A percentile compares a stretch with the other conserved stretches of the same genome.
phyloP scores from a whole-genome alignment of 2,329 filamentous ascomycete species.

The Botrytis hyacinthi region DNA sequence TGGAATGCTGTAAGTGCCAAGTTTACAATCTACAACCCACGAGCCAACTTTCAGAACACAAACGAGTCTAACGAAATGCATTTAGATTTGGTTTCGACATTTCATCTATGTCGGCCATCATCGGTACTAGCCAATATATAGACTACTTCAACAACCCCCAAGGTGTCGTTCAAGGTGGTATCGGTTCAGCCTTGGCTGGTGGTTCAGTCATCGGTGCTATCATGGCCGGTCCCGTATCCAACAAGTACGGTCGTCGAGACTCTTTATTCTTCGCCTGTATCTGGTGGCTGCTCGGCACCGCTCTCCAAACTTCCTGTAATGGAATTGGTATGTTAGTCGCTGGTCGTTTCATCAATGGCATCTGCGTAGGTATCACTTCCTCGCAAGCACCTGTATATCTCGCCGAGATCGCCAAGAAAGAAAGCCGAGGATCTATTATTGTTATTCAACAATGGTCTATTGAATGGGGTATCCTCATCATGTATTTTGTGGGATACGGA shows the following conservation, averaged over 20 bases:
- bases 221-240: conserved; percentile 55
- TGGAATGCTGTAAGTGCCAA: conserved; percentile 25
- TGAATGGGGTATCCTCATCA: conserved; percentile 60
- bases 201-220: conserved; percentile 66
- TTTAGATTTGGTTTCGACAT: conserved; percentile 48
- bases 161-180: conserved; percentile 41
- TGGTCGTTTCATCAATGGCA: conserved; percentile 59
- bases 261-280: conserved; percentile 40
- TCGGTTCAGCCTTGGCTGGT: conserved; percentile 62
- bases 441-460: conserved; percentile 71
- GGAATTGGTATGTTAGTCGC: conserved; percentile 49
- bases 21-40: background rate
- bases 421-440: conserved; percentile 61
- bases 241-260: conserved; percentile 51
- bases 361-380: conserved; percentile 63
- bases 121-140: conserved; percentile 50
- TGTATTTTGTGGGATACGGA: conserved; percentile 61
- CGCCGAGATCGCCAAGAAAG: conserved; percentile 58
- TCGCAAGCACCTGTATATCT: conserved; percentile 67
- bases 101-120: conserved; percentile 56
- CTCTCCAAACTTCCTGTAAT: conserved; percentile 18
- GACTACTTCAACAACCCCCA: conserved; percentile 46
- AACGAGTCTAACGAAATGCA: background rate
- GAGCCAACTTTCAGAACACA: background rate
- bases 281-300: conserved; percentile 23